Evolutionary conservation across 1,284 basidiomycete genomes (phyloP).

Genomic region (Boletus smithii): DNA sequence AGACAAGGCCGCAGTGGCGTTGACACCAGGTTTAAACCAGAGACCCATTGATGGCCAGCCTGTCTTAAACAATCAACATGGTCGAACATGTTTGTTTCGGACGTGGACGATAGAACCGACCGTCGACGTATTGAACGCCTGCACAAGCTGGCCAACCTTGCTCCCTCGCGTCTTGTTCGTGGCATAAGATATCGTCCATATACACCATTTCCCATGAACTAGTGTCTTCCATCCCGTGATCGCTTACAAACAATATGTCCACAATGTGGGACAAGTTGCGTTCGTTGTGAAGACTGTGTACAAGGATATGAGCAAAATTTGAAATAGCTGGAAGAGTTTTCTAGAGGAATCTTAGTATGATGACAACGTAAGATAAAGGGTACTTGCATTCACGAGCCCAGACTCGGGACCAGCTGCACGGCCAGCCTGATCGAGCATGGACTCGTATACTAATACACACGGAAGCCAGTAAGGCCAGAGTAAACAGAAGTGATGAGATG

Average conservation of each 20-base stretch:
- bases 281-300: conserved; percentile 39
- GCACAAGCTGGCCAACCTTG: conserved; percentile 23
- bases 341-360: conserved; percentile 34
- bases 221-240: conserved; percentile 90
- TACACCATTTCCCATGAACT: conserved; percentile 72
- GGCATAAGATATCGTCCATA: conserved; percentile 59
- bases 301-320: conserved; percentile 63
- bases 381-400: conserved; percentile 59
- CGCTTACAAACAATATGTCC: conserved; percentile 84
- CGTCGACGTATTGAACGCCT: conserved; percentile 17
- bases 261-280: conserved; percentile 79
- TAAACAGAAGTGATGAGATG: background rate
- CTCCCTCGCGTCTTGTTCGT: conserved; percentile 49
- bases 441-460: conserved; percentile 57
- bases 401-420: conserved; percentile 75
- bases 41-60: conserved; percentile 84
- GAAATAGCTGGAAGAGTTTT: conserved; percentile 69
- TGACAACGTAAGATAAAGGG: background rate
- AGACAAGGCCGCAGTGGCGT: conserved; percentile 52
- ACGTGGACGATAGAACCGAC: conserved; percentile 16
- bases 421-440: conserved; percentile 74
- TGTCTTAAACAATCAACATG: conserved; percentile 1
- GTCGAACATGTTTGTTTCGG: background rate
- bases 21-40: conserved; percentile 58
- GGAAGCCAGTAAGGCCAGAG: background rate